These are phyloP conservation scores for Alloascoidea africana DNA, from an alignment of 805 yeast genomes.

Conservation along the genomic window DNA sequence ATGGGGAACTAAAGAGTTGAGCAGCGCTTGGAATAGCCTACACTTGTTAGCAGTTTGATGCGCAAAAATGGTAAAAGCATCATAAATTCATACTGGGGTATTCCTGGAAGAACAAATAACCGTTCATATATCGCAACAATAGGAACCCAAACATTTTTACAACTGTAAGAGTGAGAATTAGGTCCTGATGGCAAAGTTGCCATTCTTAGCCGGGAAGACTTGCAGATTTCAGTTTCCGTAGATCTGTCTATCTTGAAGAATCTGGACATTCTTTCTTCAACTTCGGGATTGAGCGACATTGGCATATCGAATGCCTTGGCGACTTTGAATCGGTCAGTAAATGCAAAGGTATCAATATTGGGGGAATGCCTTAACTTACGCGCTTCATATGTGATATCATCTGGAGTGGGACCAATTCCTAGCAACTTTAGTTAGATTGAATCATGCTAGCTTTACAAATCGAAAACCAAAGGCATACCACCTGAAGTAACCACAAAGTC, in stretches of 20 bases:
- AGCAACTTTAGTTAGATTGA: not conserved
- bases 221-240: constrained; percentile 25
- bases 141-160: constrained; percentile 27
- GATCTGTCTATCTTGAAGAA: constrained; percentile 18
- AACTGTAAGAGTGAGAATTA: constrained; percentile 24
- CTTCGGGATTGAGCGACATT: constrained; percentile 34
- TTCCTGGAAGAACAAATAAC: constrained; percentile 27
- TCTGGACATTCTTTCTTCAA: constrained; percentile 43
- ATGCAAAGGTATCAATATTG: not conserved
- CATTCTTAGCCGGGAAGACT: constrained; percentile 58
- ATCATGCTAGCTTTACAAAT: too few relatives aligned
- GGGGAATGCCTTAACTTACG: constrained; percentile 3
- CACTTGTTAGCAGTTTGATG: not conserved
- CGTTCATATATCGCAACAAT: constrained; percentile 21
- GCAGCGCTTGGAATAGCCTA: constrained; percentile 36
- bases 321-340: constrained; percentile 16
- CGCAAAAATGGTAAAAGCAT: too few relatives aligned
- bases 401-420: constrained; percentile 80
- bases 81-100: constrained; percentile 18
- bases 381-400: constrained; percentile 71
- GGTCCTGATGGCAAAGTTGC: constrained; percentile 53
- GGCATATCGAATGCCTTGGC: constrained; percentile 46
- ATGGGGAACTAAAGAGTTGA: constrained; percentile 27
- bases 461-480: constrained; percentile 16
- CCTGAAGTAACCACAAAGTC: constrained; percentile 63